Evolutionary conservation across 345 rosid genomes (phyloP).

Genomic region (Citrus medica): DNA sequence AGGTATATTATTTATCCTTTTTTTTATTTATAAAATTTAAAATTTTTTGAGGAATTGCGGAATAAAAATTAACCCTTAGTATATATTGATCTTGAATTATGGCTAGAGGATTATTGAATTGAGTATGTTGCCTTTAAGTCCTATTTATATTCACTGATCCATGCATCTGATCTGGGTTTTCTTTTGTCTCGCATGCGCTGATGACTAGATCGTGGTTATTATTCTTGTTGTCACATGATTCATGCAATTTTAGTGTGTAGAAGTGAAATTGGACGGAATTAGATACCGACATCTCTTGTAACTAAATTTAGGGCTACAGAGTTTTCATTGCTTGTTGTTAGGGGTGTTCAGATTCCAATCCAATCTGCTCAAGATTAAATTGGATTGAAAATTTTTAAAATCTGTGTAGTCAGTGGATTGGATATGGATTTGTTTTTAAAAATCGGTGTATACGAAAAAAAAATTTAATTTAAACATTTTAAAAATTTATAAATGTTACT

Average conservation of each 20-base stretch:
- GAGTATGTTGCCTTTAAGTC: neutral
- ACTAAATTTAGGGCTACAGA: neutral
- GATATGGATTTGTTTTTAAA: too few relatives aligned
- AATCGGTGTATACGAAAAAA: too few relatives aligned
- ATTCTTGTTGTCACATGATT: neutral
- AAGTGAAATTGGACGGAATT: neutral
- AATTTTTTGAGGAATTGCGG: neutral
- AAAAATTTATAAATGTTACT: too few relatives aligned
- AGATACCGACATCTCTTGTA: neutral
- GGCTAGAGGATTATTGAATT: neutral
- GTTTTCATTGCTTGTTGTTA: neutral
- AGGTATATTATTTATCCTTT: conserved; percentile 18
- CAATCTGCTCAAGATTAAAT: too few relatives aligned
- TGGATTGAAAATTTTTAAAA: too few relatives aligned
- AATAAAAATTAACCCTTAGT: neutral
- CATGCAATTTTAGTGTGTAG: neutral
- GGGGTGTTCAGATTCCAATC: too few relatives aligned
- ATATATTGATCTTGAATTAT: neutral
- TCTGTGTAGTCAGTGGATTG: rapidly evolving
- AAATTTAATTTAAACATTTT: too few relatives aligned
- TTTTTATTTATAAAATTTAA: neutral
- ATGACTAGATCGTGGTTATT: neutral
- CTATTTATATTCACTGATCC: neutral
- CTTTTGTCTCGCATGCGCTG: neutral
- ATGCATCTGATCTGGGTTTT: neutral